Conservation (phyloP, 1,284 basidiomycete genomes). For the Boletus mariae region DNA sequence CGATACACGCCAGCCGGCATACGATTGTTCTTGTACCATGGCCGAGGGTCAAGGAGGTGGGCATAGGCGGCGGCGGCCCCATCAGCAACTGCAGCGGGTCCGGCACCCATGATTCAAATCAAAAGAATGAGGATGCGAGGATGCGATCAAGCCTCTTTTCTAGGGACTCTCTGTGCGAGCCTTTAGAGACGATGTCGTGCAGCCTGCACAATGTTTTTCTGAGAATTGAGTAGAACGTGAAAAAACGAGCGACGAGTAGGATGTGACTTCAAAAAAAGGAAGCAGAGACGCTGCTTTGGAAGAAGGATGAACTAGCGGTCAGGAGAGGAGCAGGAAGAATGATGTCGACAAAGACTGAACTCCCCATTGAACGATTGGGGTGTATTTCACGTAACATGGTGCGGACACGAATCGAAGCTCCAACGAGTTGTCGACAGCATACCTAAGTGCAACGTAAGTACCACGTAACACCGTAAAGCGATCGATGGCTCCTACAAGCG, state of each 20-base stretch:
- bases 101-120: neutral
- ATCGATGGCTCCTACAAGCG: too few species aligned
- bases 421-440: neutral
- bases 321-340: neutral
- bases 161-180: neutral
- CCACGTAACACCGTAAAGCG: too few species aligned
- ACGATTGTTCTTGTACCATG: constrained; percentile 3
- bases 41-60: constrained; percentile 1
- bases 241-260: neutral
- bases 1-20: too few species aligned
- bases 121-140: neutral
- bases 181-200: neutral
- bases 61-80: neutral
- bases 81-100: neutral
- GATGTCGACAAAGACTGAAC: neutral
- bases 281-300: neutral
- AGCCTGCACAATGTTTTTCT: neutral
- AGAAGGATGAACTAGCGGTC: neutral
- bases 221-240: neutral
- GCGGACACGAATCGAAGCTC: neutral
- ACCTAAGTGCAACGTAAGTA: neutral
- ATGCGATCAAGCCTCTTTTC: neutral
- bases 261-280: neutral
- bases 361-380: too few species aligned
- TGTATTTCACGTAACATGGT: too few species aligned